phyloP scores from a whole-genome alignment of 805 yeast genomes.

The Metschnikowia cubensis region DNA sequence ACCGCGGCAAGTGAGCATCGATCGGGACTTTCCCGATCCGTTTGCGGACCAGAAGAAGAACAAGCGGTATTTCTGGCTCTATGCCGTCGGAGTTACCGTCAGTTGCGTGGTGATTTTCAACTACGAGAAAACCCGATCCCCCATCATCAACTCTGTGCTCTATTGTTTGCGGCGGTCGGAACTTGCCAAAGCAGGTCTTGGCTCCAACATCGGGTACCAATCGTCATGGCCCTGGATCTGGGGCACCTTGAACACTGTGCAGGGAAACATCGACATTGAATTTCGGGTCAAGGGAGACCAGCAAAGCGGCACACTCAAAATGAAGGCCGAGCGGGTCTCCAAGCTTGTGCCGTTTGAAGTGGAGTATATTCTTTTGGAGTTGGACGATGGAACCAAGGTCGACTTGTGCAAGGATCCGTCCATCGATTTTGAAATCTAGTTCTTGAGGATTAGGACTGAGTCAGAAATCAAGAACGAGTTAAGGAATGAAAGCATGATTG shows the following conservation, averaged over 20 bases:
- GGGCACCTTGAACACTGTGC: constrained; percentile 80
- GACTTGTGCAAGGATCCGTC: constrained; percentile 31
- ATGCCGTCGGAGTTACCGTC: constrained; percentile 37
- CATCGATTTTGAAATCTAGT: constrained; percentile 24
- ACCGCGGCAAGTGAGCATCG: constrained; percentile 47
- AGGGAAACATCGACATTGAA: constrained; percentile 71
- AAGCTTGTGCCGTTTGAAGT: constrained; percentile 45
- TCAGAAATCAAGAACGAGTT: too few relatives aligned
- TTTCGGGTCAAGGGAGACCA: constrained; percentile 70
- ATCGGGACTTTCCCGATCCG: constrained; percentile 82
- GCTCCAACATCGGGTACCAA: constrained; percentile 70
- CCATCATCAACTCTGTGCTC: constrained; percentile 80
- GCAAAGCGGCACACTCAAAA: constrained; percentile 49
- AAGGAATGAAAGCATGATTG: too few relatives aligned
- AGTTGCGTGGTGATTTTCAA: constrained; percentile 66
- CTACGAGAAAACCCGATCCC: constrained; percentile 89
- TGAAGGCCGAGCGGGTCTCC: constrained; percentile 69
- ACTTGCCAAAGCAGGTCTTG: constrained; percentile 58
- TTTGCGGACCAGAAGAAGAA: constrained; percentile 49
- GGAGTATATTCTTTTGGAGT: constrained; percentile 29
- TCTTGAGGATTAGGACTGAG: too few relatives aligned
- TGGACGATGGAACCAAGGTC: constrained; percentile 19
- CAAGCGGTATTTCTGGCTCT: constrained; percentile 48
- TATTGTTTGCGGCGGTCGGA: constrained; percentile 79
- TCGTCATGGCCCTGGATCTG: constrained; percentile 83